Conservation (phyloP, 1,284 basidiomycete genomes). For the Waitea zeae region DNA sequence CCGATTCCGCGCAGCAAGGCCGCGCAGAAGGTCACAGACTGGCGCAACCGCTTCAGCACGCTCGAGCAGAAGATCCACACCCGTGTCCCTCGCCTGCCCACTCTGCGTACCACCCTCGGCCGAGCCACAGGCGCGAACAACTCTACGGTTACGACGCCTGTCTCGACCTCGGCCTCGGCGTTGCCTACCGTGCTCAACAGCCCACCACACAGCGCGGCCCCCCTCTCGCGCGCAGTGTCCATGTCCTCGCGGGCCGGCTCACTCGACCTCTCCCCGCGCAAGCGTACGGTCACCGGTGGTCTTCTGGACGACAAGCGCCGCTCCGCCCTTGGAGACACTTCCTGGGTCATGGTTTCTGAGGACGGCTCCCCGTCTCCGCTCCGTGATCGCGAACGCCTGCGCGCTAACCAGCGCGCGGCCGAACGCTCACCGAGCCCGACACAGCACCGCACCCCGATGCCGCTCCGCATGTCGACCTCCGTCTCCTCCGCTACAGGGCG, state of each 20-base stretch:
- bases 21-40: conserved; percentile 78
- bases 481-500: too few relatives aligned
- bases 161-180: not conserved
- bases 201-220: conserved; percentile 8
- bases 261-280: not conserved
- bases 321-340: not conserved
- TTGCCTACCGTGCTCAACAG: conserved; percentile 18
- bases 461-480: too few relatives aligned
- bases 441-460: too few relatives aligned
- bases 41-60: conserved; percentile 64
- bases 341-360: not conserved
- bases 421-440: not conserved
- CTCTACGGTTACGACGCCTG: too few relatives aligned
- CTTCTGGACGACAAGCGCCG: not conserved
- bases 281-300: not conserved
- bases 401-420: not conserved
- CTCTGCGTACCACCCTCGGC: conserved; percentile 52
- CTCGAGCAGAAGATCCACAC: conserved; percentile 74
- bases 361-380: not conserved
- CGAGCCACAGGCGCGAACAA: conserved; percentile 16
- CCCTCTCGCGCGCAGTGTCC: conserved; percentile 10
- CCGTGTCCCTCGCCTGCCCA: conserved; percentile 61
- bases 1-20: conserved; percentile 39
- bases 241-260: conserved; percentile 5
- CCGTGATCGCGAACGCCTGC: too few relatives aligned